Evolutionary conservation across 257 asterid genomes (phyloP).

Genomic region (Solanum piurae): DNA sequence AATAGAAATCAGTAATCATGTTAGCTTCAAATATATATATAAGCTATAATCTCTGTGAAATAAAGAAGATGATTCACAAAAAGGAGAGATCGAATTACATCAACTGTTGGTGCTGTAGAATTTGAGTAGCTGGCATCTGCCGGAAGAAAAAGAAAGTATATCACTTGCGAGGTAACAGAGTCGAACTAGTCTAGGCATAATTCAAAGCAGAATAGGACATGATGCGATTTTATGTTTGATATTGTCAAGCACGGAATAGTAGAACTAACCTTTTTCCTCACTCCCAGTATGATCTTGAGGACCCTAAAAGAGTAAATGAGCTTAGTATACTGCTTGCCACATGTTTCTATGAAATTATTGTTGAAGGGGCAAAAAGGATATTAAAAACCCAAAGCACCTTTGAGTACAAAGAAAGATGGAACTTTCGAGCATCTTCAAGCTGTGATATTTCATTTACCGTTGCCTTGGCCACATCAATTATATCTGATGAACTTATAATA

Average conservation of each 20-base stretch:
- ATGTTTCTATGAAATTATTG: not conserved
- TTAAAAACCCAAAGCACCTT: slow-evolving; percentile 34
- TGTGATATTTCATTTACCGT: slow-evolving; percentile 67
- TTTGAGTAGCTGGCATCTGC: not conserved
- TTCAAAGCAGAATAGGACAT: not conserved
- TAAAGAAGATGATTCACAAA: not conserved
- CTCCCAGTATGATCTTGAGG: not conserved
- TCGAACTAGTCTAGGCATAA: not conserved
- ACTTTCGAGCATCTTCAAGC: slow-evolving; percentile 73
- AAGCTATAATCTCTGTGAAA: not conserved
- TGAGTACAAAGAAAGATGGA: slow-evolving; percentile 61
- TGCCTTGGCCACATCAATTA: slow-evolving; percentile 33
- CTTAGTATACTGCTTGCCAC: not conserved
- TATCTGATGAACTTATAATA: slow-evolving; percentile 49
- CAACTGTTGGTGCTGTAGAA: not conserved
- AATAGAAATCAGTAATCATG: slow-evolving; percentile 12
- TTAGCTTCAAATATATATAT: not conserved
- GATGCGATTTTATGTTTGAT: not conserved
- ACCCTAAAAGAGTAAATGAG: not conserved
- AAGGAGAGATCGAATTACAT: not conserved
- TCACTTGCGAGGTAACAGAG: not conserved
- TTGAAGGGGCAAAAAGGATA: not conserved
- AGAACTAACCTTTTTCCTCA: not conserved
- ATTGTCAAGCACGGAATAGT: not conserved
- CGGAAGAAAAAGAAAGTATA: not conserved